Evolutionary conservation across 352 stramenopile species (phyloP).

Genomic region (Phytopythium chamaehyphon): DNA sequence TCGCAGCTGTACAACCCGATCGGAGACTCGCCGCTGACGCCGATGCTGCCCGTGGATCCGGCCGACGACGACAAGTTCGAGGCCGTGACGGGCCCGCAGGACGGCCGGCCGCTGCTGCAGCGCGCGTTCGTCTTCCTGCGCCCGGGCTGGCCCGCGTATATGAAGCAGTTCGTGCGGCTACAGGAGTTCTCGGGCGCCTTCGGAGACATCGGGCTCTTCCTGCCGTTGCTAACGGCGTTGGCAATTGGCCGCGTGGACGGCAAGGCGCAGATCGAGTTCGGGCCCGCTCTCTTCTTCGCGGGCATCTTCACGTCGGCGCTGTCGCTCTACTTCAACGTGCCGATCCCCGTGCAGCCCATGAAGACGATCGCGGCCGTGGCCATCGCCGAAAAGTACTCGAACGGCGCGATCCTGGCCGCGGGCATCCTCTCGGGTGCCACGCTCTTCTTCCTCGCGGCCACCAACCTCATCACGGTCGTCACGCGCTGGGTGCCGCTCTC

Average conservation of each 20-base stretch:
- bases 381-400: conserved; percentile 76
- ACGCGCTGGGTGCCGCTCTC: conserved; percentile 85
- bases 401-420: conserved; percentile 77
- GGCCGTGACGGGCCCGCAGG: conserved; percentile 42
- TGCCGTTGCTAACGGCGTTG: conserved; percentile 92
- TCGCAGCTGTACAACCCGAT: conserved; percentile 6
- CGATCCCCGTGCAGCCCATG: conserved; percentile 96
- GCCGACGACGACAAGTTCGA: conserved; percentile 17
- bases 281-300: conserved; percentile 89
- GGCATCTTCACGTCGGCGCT: conserved; percentile 87
- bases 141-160: conserved; percentile 47
- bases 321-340: conserved; percentile 86
- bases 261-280: conserved; percentile 80
- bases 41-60: conserved; percentile 28
- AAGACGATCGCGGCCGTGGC: conserved; percentile 92
- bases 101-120: conserved; percentile 40
- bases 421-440: conserved; percentile 81
- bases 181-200: conserved; percentile 87
- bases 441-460: conserved; percentile 67
- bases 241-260: conserved; percentile 66
- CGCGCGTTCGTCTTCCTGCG: conserved; percentile 52
- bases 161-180: conserved; percentile 66
- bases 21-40: conserved; percentile 5
- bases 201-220: conserved; percentile 93
- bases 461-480: conserved; percentile 89